Evolutionary conservation across 352 stramenopile genomes (phyloP).

Genomic region (Globisporangium nodosum): DNA sequence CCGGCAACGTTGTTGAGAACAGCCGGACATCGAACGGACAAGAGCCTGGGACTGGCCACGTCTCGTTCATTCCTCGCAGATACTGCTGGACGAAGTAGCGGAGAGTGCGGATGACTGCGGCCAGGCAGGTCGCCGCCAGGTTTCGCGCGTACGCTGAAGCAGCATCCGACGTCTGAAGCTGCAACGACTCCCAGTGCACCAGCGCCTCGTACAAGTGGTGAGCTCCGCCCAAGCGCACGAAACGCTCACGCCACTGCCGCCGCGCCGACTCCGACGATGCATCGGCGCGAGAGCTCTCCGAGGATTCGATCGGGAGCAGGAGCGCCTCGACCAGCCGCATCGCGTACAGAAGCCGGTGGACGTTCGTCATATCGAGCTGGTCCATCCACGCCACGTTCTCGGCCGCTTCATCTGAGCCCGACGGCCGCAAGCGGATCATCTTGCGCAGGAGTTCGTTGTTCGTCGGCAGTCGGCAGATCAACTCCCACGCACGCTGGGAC

Average conservation of each 20-base stretch:
- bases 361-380: slow-evolving; percentile 37
- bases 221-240: slow-evolving; percentile 55
- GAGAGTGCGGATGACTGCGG: slow-evolving; percentile 37
- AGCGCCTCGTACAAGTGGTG: slow-evolving; percentile 39
- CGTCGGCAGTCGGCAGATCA: slow-evolving; percentile 64
- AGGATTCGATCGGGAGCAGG: slow-evolving; percentile 31
- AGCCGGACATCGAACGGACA: slow-evolving; percentile 29
- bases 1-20: slow-evolving; percentile 22
- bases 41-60: neutral
- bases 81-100: slow-evolving; percentile 37
- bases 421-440: slow-evolving; percentile 54
- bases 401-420: slow-evolving; percentile 2
- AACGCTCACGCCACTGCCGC: slow-evolving; percentile 74
- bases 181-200: slow-evolving; percentile 19
- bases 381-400: slow-evolving; percentile 31
- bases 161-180: neutral
- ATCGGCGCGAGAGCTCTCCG: neutral
- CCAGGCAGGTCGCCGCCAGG: slow-evolving; percentile 41
- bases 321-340: slow-evolving; percentile 67
- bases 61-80: neutral
- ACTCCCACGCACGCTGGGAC: slow-evolving; percentile 61
- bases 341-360: slow-evolving; percentile 58
- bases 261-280: slow-evolving; percentile 28
- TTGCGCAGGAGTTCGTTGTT: slow-evolving; percentile 54
- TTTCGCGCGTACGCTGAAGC: slow-evolving; percentile 26